Conservation (phyloP, 495 filamentous ascomycete species). For the Hypoxylon lenormandii region DNA sequence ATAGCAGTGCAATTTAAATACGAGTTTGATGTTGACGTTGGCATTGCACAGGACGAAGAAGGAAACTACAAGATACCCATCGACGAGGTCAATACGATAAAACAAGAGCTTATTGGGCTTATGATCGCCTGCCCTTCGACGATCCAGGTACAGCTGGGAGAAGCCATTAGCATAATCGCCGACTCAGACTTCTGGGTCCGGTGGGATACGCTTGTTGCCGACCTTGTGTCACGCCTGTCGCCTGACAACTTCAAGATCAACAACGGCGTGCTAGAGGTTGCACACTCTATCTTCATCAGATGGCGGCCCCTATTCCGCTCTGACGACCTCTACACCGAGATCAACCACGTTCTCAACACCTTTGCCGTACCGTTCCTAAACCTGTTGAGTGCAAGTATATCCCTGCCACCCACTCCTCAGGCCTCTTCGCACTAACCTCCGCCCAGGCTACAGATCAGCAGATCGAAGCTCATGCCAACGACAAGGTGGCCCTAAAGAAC, state of each 20-base stretch:
- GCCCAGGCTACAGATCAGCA: constrained; percentile 77
- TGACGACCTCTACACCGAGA: constrained; percentile 88
- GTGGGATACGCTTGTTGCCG: constrained; percentile 85
- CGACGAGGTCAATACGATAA: constrained; percentile 87
- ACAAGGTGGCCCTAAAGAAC: constrained; percentile 76
- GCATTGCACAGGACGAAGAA: constrained; percentile 76
- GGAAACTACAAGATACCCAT: constrained; percentile 85
- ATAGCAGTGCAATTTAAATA: background rate
- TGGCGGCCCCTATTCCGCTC: constrained; percentile 94
- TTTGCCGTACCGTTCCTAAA: constrained; percentile 85
- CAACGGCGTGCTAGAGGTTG: constrained; percentile 93
- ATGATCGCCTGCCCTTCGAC: constrained; percentile 91
- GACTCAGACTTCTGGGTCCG: constrained; percentile 96
- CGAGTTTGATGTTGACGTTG: constrained; percentile 20
- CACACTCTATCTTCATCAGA: constrained; percentile 96
- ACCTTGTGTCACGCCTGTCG: constrained; percentile 87
- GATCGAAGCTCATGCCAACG: constrained; percentile 78
- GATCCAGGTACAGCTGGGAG: constrained; percentile 92
- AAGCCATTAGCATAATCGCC: constrained; percentile 94
- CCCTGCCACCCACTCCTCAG: background rate
- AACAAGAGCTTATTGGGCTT: constrained; percentile 90
- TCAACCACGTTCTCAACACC: constrained; percentile 88
- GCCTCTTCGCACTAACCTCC: constrained; percentile 34
- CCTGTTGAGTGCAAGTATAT: constrained; percentile 73
- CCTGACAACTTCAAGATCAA: constrained; percentile 80